A percentile compares a stretch with the other conserved stretches of the same genome.
phyloP scores from a whole-genome alignment of 129 eudicot species.

The Artemisia annua region DNA sequence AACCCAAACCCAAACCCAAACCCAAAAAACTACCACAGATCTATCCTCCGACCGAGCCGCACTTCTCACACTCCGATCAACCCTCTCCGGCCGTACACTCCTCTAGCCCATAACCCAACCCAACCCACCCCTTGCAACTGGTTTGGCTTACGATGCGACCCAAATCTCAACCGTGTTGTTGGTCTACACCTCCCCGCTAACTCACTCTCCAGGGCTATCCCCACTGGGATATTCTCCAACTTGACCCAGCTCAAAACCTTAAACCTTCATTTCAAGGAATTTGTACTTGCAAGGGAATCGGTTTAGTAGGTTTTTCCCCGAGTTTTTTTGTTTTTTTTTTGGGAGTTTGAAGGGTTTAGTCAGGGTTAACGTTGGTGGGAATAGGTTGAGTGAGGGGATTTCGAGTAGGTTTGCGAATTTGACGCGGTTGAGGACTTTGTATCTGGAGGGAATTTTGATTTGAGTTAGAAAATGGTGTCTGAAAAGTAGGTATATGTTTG shows the following conservation, averaged over 20 bases:
- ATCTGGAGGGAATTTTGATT: conserved; percentile 27
- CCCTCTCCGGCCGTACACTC: conserved; percentile 82
- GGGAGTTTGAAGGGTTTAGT: conserved; percentile 39
- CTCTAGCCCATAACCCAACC: conserved; percentile 64
- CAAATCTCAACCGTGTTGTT: conserved; percentile 40
- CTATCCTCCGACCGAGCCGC: conserved; percentile 65
- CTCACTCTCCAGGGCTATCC: conserved; percentile 60
- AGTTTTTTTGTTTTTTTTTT: conserved; percentile 17
- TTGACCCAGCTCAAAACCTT: conserved; percentile 61
- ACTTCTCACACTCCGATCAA: conserved; percentile 60
- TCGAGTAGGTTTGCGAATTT: conserved; percentile 26
- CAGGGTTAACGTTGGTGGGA: conserved; percentile 53
- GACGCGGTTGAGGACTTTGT: conserved; percentile 53
- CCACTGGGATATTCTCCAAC: conserved; percentile 51
- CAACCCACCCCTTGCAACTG: conserved; percentile 37
- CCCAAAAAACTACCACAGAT: conserved; percentile 38
- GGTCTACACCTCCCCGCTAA: conserved; percentile 75
- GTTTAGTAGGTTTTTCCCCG: conserved; percentile 55
- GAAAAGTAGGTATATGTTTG: no score
- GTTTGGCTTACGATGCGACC: conserved; percentile 47
- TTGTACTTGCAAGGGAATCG: conserved; percentile 68
- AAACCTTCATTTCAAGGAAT: conserved; percentile 57
- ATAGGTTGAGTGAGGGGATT: conserved; percentile 54
- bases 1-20: no score
- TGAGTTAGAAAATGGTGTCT: no score